These are phyloP conservation scores for Debaryomyces udenii DNA, from an alignment of 1,139 yeast species.

Conservation along the genomic window DNA sequence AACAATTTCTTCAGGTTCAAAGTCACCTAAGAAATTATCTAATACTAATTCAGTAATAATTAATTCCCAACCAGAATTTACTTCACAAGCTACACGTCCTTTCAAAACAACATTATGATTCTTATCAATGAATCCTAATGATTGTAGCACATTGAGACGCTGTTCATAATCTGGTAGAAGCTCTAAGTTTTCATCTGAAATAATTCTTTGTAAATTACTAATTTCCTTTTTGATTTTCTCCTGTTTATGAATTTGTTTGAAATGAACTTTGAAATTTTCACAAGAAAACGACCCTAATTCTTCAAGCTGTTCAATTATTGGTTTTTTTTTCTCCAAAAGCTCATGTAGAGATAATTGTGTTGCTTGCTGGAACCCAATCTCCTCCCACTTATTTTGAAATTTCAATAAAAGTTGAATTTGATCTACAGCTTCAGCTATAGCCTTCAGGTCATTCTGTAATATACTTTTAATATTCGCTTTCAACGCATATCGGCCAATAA, in stretches of 20 bases:
- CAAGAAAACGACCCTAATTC: conserved; percentile 33
- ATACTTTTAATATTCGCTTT: conserved; percentile 46
- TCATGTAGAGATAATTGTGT: conserved; percentile 59
- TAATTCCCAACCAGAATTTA: conserved; percentile 89
- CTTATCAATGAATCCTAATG: conserved; percentile 75
- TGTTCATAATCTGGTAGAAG: conserved; percentile 93
- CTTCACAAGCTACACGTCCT: conserved; percentile 86
- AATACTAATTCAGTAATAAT: conserved; percentile 85
- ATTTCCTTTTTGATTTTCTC: conserved; percentile 54
- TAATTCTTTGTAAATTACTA: conserved; percentile 55
- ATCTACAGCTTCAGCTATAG: conserved; percentile 42
- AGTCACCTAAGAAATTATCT: conserved; percentile 90
- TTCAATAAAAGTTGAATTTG: conserved; percentile 44
- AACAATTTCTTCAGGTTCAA: conserved; percentile 94
- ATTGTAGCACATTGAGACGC: conserved; percentile 73
- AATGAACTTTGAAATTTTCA: conserved; percentile 52
- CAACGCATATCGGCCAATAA: conserved; percentile 50
- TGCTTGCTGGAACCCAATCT: conserved; percentile 43
- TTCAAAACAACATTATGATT: conserved; percentile 78
- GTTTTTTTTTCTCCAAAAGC: conserved; percentile 46
- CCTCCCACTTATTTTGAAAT: conserved; percentile 51
- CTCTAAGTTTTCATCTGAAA: conserved; percentile 87
- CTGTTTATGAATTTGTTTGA: conserved; percentile 48
- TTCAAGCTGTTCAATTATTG: conserved; percentile 38
- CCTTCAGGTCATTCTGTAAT: conserved; percentile 45